phyloP scores from a whole-genome alignment of 2,329 filamentous ascomycete species.

The Berkeleyomyces rouxiae region DNA sequence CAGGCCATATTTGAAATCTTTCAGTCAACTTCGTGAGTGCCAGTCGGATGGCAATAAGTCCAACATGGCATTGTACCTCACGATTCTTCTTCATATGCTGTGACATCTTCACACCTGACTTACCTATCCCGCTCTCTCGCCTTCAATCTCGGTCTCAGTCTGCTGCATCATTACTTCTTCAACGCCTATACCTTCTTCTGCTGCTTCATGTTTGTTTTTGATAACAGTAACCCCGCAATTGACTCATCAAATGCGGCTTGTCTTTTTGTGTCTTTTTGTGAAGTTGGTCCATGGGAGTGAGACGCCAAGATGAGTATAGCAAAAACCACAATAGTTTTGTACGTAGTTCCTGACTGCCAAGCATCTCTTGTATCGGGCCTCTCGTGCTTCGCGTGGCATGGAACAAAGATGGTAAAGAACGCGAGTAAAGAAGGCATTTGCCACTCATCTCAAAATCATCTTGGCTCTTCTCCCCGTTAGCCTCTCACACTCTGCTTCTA shows the following conservation, averaged over 20 bases:
- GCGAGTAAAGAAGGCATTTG: neutral
- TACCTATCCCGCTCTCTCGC: neutral
- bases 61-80: no score
- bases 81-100: no score
- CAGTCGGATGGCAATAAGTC: no score
- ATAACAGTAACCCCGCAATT: conserved; percentile 8
- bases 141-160: neutral
- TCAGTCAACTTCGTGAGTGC: no score
- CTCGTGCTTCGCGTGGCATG: neutral
- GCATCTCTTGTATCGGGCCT: neutral
- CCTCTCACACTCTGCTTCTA: neutral
- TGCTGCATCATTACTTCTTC: neutral
- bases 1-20: no score
- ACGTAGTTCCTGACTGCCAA: neutral
- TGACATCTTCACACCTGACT: neutral
- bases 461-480: conserved; percentile 1
- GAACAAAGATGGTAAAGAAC: neutral
- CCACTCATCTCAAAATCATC: neutral
- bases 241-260: conserved; percentile 6
- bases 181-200: neutral
- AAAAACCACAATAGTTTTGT: neutral
- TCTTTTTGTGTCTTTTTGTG: conserved; percentile 4
- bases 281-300: neutral
- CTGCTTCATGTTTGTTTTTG: conserved; percentile 5
- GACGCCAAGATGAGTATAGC: neutral